These are phyloP conservation scores for Sugiyamaella marilandica DNA, from an alignment of 805 yeast species.

Conservation along the genomic window DNA sequence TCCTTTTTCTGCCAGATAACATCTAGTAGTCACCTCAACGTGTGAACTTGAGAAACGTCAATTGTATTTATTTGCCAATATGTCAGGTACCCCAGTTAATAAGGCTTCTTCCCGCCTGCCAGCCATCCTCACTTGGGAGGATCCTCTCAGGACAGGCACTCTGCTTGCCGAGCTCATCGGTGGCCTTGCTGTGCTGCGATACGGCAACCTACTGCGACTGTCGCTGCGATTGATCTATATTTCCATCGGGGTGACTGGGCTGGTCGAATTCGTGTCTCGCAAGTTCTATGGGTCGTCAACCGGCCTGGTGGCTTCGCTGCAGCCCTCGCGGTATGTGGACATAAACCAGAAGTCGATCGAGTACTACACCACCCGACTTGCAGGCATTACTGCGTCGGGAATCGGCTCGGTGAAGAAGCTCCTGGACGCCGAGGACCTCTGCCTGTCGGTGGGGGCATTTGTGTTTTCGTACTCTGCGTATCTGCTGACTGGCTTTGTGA, in stretches of 20 bases:
- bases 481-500: conserved; percentile 69
- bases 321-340: conserved; percentile 52
- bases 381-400: conserved; percentile 22
- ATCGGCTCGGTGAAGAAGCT: conserved; percentile 29
- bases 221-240: conserved; percentile 44
- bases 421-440: conserved; percentile 62
- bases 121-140: conserved; percentile 62
- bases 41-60: neutral
- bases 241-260: conserved; percentile 58
- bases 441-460: conserved; percentile 68
- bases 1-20: conserved; percentile 1
- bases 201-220: conserved; percentile 29
- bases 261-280: conserved; percentile 73
- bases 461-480: conserved; percentile 58
- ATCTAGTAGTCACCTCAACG: neutral
- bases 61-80: neutral
- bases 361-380: conserved; percentile 38
- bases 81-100: neutral
- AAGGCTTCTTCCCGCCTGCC: conserved; percentile 23
- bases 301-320: conserved; percentile 75
- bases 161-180: conserved; percentile 50
- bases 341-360: conserved; percentile 36
- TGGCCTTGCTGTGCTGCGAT: conserved; percentile 41
- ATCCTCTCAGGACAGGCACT: conserved; percentile 73
- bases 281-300: conserved; percentile 56